Base-by-base conservation (phyloP, 2,329 filamentous ascomycete genomes). In the Aspergillus ochraceoroseus region DNA sequence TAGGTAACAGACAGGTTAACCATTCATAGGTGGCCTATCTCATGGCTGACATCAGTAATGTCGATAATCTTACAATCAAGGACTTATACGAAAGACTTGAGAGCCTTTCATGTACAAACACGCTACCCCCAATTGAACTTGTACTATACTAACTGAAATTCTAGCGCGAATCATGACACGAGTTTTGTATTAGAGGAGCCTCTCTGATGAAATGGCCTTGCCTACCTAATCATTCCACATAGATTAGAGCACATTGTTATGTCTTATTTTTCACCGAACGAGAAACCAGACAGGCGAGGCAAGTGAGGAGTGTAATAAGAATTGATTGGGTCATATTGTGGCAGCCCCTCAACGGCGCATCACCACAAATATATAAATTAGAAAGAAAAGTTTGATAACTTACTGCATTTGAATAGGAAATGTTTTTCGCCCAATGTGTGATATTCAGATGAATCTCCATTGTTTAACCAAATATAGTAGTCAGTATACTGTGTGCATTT, bases 21-120 rank as follows among this genome's bases (percentile, higher is more conserved):
- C 8, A 31, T 38, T 4, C 41, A 9, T 53, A 83, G 75, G 77
- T 92, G 51, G 92, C 92, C 13, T 98, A 98, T 64, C 74, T 98
- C 48, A 95, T 98, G 89, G 92, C 92, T 5, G 92, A 98, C 70
- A 85, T 98, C 57, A 95, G 87, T 70, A 80, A 85, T 48, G 87
- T 96, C 54, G 80, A 84, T 58, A 76, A 79, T 35, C 74, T 74
- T 27, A 84, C 95, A 58, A 87, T 96, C 63, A 89, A 87, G 68
- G 82, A 87, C 46, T 80, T 98, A 39, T 87, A 84, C 53, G 83
- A 90, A 53, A 82, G 76, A 57, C 74, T 98, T 26, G 88, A 96
- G 65, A 77, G 76, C 44, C 74, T 95, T 48, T 81, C 75, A 67
- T 89, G 85, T 87, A 76, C 73, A 83, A 70, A 14, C 9, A 27